A percentile compares a stretch with the other conserved stretches of the same genome.
phyloP scores from a whole-genome alignment of 768 basidiomycete species.

The Cystofilobasidium bisporidii region DNA sequence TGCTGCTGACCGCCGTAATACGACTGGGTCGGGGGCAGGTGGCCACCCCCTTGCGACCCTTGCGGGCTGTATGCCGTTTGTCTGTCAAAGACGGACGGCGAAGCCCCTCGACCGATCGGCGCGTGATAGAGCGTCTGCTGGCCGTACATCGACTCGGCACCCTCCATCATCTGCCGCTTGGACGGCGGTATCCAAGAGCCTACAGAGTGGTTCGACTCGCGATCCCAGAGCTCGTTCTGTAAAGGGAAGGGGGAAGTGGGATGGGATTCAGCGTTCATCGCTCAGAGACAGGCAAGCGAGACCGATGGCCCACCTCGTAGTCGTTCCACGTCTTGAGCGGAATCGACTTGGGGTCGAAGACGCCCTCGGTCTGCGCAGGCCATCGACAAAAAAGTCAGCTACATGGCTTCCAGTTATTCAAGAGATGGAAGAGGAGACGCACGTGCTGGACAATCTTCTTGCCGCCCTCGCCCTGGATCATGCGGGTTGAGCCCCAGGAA shows the following conservation, averaged over 20 bases:
- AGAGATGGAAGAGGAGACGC: conserved; percentile 37
- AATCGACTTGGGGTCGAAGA: conserved; percentile 85
- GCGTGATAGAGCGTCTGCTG: conserved; percentile 74
- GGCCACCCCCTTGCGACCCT: neutral
- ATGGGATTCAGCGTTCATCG: neutral
- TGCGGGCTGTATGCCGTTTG: conserved; percentile 4
- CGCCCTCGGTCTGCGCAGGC: conserved; percentile 73
- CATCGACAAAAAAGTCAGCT: conserved; percentile 2
- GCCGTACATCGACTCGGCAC: conserved; percentile 62
- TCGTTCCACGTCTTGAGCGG: conserved; percentile 96
- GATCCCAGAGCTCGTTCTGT: conserved; percentile 97
- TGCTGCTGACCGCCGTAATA: conserved; percentile 8
- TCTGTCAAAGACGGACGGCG: conserved; percentile 4
- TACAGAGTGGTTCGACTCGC: conserved; percentile 89
- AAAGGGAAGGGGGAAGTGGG: conserved; percentile 34
- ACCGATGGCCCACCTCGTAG: conserved; percentile 53
- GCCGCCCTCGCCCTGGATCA: conserved; percentile 86
- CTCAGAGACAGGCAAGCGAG: neutral
- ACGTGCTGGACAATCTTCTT: conserved; percentile 94
- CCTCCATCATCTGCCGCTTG: conserved; percentile 41
- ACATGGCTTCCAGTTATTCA: neutral
- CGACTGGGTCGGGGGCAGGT: conserved; percentile 10
- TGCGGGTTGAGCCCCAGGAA: conserved; percentile 52
- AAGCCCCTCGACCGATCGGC: conserved; percentile 38
- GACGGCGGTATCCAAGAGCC: conserved; percentile 81